Percentiles rank a stretch among this genome's conserved stretches.
These are phyloP conservation scores for Alternaria alternata DNA, from an alignment of 2,329 filamentous ascomycete species.

Conservation along the genomic window DNA sequence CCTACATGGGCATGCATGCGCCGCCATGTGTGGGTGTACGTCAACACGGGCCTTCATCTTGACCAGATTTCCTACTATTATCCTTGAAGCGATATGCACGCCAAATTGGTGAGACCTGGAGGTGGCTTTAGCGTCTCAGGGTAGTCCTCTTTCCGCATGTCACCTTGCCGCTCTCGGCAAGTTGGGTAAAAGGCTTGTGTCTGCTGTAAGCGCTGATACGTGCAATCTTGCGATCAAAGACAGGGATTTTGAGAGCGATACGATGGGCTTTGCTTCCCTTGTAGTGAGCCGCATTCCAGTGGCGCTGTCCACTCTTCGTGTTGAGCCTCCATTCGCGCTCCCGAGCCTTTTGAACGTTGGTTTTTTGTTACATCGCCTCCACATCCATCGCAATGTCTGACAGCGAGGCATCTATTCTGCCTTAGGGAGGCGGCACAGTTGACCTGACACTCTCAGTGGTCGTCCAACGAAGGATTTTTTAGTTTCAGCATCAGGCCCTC, in stretches of 20 bases:
- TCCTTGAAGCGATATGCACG: slow-evolving; percentile 40
- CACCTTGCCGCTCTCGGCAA: slow-evolving; percentile 32
- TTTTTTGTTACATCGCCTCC: slow-evolving; percentile 27
- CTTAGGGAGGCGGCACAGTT: slow-evolving; percentile 17
- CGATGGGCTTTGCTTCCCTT: slow-evolving; percentile 25
- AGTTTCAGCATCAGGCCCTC: slow-evolving; percentile 18
- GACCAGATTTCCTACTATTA: slow-evolving; percentile 24
- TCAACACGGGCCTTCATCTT: slow-evolving; percentile 32
- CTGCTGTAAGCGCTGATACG: slow-evolving; percentile 42
- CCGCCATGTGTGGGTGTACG: slow-evolving; percentile 40
- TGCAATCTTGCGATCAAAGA: slow-evolving; percentile 26
- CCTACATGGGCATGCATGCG: slow-evolving; percentile 36
- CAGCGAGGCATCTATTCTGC: slow-evolving; percentile 22
- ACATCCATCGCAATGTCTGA: slow-evolving; percentile 15
- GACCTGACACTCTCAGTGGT: background rate
- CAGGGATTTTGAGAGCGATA: slow-evolving; percentile 28
- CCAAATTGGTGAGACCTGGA: slow-evolving; percentile 43
- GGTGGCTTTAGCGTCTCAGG: slow-evolving; percentile 39
- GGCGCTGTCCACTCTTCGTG: slow-evolving; percentile 34
- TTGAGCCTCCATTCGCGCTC: slow-evolving; percentile 42
- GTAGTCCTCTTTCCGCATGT: slow-evolving; percentile 28
- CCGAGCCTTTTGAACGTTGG: slow-evolving; percentile 22
- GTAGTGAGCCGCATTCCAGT: slow-evolving; percentile 41
- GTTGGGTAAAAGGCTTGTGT: slow-evolving; percentile 37
- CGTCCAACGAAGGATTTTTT: slow-evolving; percentile 7